These are phyloP conservation scores for Pseudopithomyces maydicus DNA, from an alignment of 2,329 filamentous ascomycete genomes.

Conservation along the genomic window DNA sequence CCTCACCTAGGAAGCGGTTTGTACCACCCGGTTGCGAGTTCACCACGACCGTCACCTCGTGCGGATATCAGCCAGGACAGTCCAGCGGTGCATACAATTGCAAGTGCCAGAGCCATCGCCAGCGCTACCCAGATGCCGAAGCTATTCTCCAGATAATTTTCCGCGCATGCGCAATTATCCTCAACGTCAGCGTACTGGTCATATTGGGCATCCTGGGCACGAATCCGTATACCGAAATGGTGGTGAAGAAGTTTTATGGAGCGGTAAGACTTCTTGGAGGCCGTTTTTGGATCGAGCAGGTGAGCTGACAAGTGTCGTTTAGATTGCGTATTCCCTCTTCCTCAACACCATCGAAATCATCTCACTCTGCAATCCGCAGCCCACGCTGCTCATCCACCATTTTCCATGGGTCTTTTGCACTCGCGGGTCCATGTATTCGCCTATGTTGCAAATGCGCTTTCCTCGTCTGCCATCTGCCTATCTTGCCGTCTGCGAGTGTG, in stretches of 20 bases:
- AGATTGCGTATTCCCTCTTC: background rate
- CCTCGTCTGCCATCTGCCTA: background rate
- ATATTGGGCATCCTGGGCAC: background rate
- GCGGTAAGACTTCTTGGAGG: background rate
- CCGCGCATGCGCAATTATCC: background rate
- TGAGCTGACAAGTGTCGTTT: background rate
- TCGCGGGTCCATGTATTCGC: background rate
- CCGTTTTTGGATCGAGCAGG: background rate
- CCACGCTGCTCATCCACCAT: conserved; percentile 1
- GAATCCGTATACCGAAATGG: background rate
- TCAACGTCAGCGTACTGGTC: background rate
- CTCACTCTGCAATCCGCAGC: background rate
- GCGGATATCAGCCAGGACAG: background rate
- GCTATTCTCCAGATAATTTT: conserved; percentile 4
- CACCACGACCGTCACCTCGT: background rate
- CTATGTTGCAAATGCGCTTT: background rate
- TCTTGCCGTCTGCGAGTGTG: background rate
- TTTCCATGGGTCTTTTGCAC: background rate
- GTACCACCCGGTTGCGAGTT: background rate
- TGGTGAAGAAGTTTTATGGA: background rate
- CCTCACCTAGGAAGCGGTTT: background rate
- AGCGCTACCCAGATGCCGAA: conserved; percentile 4
- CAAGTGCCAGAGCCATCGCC: background rate
- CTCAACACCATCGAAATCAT: background rate
- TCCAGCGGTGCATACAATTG: background rate